Evolutionary conservation across 164 flowering plant species (phyloP).

Genomic region (Brasenia schreberi): DNA sequence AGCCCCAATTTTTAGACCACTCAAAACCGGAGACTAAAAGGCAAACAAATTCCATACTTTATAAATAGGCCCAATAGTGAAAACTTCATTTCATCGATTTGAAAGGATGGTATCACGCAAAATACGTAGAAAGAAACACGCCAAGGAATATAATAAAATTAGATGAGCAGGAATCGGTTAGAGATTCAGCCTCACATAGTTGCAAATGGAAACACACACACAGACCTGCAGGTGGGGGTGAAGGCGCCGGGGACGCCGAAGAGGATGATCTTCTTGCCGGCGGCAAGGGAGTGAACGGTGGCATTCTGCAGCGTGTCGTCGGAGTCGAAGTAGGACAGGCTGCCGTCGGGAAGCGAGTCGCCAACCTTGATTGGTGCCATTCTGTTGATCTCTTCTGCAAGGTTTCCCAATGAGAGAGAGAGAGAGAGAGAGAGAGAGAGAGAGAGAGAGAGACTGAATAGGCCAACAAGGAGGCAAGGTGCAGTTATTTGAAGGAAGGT

Average conservation of each 20-base stretch:
- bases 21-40: not conserved
- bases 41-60: not conserved
- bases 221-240: conserved; percentile 91
- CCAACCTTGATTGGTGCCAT: conserved; percentile 84
- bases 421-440: no score
- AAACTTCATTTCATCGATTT: no score
- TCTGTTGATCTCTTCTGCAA: not conserved
- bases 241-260: conserved; percentile 94
- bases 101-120: no score
- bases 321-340: conserved; percentile 51
- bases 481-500: no score
- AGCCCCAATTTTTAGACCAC: no score
- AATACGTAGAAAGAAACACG: not conserved
- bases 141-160: not conserved
- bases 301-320: conserved; percentile 42
- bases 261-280: conserved; percentile 76
- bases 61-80: not conserved
- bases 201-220: not conserved
- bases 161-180: not conserved
- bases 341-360: conserved; percentile 63
- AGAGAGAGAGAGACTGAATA: no score
- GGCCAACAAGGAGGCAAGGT: no score
- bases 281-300: conserved; percentile 59
- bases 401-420: not conserved
- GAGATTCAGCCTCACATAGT: not conserved